These are phyloP conservation scores for Gossypium trilobum DNA, from an alignment of 441 rosid genomes.

Conservation along the genomic window DNA sequence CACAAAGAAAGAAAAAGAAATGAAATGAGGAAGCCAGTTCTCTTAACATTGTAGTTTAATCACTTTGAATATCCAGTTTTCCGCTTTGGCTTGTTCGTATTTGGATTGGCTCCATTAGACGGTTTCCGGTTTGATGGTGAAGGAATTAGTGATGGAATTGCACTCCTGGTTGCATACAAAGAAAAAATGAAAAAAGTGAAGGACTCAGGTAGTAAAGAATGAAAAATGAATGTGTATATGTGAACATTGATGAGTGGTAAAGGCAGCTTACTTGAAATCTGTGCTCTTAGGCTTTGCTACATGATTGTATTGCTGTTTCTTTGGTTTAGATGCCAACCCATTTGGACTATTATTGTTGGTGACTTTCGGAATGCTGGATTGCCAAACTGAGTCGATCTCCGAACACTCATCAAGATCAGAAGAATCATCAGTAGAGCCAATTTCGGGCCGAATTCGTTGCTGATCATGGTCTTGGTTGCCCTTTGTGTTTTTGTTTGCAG, in stretches of 20 bases:
- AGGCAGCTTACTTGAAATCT: slow-evolving; percentile 46
- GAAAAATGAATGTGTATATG: not conserved
- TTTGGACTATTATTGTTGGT: slow-evolving; percentile 34
- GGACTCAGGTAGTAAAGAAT: not conserved
- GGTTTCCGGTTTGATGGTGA: slow-evolving; percentile 43
- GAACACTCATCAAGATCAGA: slow-evolving; percentile 53
- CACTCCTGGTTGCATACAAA: slow-evolving; percentile 36
- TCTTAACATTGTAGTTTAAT: slow-evolving; percentile 3
- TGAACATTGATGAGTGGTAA: not conserved
- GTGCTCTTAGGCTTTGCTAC: slow-evolving; percentile 34
- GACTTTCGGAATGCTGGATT: slow-evolving; percentile 38
- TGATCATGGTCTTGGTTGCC: slow-evolving; percentile 39
- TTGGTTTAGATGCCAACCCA: slow-evolving; percentile 31
- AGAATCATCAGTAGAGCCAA: slow-evolving; percentile 34
- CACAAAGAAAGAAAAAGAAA: not conserved
- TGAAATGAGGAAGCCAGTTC: slow-evolving; percentile 13
- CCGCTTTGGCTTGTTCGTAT: slow-evolving; percentile 40
- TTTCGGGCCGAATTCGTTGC: slow-evolving; percentile 31
- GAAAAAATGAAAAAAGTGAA: not conserved
- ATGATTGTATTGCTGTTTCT: slow-evolving; percentile 36
- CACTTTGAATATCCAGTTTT: slow-evolving; percentile 46
- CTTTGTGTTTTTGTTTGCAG: slow-evolving; percentile 23
- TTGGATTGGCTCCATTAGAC: slow-evolving; percentile 29
- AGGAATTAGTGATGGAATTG: slow-evolving; percentile 68
- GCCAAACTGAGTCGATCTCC: slow-evolving; percentile 41